Evolutionary conservation across 208 protist species (phyloP), one percentile per base, ranked within the genome.

Genomic region (Trypanosoma caninum): DNA sequence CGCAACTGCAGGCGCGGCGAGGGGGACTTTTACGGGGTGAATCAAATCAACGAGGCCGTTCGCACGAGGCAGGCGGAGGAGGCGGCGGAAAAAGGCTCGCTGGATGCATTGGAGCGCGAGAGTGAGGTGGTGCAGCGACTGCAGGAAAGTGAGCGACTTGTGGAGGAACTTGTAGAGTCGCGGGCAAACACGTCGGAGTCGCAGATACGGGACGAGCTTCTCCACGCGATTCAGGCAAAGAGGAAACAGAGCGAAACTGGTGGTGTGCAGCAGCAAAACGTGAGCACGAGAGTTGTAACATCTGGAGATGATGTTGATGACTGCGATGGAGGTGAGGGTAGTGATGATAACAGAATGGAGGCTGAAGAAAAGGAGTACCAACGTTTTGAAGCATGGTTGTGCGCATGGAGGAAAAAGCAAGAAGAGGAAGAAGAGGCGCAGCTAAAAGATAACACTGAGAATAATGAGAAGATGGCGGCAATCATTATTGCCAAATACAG

Each of bases 61-160:
- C 69, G 73, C 10, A 71, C 64, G 38, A 65, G 76, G 54, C 76
- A 76, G 80, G 79, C 73, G n/a, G 72, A 55, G 54, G 74, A 72
- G 33, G 72, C 82, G 42, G 75, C 72, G 30, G 74, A 84, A 50
- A 69, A 72, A 16, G 75, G 82, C 46, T 77, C 85, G 25, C 60
- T 93, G 20, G 85, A 83, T 20, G 76, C 85, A 55, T 59, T 93
- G 47, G 85, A 93, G 69, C 73, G 74, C 10, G 85, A 93, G 56
- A 93, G 87, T 55, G 82, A 89, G 46, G 72, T 59, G 9, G 71
- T 75, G 3, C 85, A 77, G 1, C 67, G 59, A 45, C 59, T 93
- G 37, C 80, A 79, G 62, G 82, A 93, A 56, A 71, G 78, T 23
- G 85, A 93, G 38, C 76, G 85, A 1, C 52, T 64, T 18, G 78